Evolutionary conservation across 1,139 yeast genomes (phyloP).

Genomic region (Lizanozyma gosingica): DNA sequence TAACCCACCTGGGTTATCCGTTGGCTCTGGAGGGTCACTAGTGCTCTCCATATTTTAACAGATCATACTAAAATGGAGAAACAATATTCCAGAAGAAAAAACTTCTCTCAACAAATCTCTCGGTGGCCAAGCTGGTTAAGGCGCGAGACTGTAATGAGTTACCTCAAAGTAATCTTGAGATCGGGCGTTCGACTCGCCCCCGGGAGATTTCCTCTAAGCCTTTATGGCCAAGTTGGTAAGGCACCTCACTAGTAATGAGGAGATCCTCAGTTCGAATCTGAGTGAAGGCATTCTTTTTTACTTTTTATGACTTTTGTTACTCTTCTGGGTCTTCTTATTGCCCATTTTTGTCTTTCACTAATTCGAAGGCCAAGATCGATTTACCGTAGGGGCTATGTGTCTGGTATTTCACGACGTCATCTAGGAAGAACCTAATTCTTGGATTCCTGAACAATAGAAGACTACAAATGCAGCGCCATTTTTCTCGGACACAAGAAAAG

Average conservation of each 20-base stretch:
- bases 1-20: too few species aligned
- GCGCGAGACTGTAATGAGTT: conserved; percentile 69
- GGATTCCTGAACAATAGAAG: too few species aligned
- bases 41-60: too few species aligned
- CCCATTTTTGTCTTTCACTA: too few species aligned
- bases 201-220: conserved; percentile 48
- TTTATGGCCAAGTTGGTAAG: conserved; percentile 40
- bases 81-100: too few species aligned
- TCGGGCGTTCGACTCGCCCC: conserved; percentile 85
- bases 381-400: neutral
- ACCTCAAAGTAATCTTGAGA: conserved; percentile 55
- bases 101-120: conserved; percentile 28
- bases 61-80: too few species aligned
- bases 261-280: conserved; percentile 42
- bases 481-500: too few species aligned
- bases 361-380: neutral
- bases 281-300: conserved; percentile 23
- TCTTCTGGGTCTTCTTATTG: too few species aligned
- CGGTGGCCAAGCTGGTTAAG: conserved; percentile 77
- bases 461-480: too few species aligned
- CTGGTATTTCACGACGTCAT: neutral
- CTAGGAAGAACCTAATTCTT: too few species aligned
- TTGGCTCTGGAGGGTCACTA: too few species aligned
- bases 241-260: conserved; percentile 44
- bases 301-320: too few species aligned